phyloP scores from a whole-genome alignment of 2,329 filamentous ascomycete genomes.

The Trichoderma sp. region DNA sequence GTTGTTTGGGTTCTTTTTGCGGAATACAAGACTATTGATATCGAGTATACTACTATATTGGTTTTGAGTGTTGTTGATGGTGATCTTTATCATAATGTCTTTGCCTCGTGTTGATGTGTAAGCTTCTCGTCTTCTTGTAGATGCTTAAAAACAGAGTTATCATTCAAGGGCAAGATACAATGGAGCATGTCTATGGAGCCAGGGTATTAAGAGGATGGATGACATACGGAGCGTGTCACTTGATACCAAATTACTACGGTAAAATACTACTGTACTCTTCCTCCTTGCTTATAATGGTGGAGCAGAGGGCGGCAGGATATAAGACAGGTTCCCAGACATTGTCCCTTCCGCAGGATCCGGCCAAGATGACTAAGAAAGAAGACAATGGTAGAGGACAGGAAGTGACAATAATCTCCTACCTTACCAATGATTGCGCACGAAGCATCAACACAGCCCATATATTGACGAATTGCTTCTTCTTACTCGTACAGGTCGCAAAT shows the following conservation, averaged over 20 bases:
- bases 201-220: not conserved
- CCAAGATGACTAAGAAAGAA: not conserved
- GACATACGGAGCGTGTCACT: not conserved
- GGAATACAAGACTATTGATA: conserved; percentile 6
- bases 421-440: not conserved
- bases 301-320: not conserved
- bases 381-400: not conserved
- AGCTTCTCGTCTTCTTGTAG: not conserved
- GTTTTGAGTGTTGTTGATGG: not conserved
- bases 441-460: not conserved
- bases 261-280: not conserved
- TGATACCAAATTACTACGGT: not conserved
- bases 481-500: not conserved
- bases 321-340: not conserved
- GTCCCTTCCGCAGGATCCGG: not conserved
- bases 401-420: no score
- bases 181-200: not conserved
- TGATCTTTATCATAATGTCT: not conserved
- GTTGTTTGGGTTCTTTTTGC: not conserved
- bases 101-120: not conserved
- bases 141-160: not conserved
- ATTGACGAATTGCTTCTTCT: not conserved
- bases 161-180: not conserved
- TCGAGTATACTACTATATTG: not conserved
- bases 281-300: not conserved